Evolutionary conservation across 2,329 filamentous ascomycete genomes (phyloP).

Genomic region (Purpureocillium takamizusanense): DNA sequence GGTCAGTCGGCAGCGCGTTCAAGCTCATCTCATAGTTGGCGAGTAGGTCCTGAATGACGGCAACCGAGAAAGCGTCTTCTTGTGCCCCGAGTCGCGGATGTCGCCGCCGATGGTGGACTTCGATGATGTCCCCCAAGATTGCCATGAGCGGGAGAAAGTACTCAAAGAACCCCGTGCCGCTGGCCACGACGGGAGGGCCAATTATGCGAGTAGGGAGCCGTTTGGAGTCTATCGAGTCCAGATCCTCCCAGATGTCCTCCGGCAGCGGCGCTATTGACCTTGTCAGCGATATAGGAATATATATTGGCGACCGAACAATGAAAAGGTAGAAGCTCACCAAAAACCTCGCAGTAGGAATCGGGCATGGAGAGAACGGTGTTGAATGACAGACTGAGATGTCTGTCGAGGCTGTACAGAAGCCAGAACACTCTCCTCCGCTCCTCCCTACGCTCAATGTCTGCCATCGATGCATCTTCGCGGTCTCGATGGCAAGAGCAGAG

Average conservation of each 20-base stretch:
- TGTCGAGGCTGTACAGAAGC: slow-evolving; percentile 36
- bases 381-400: slow-evolving; percentile 37
- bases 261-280: slow-evolving; percentile 26
- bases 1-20: slow-evolving; percentile 16
- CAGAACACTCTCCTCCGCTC: slow-evolving; percentile 38
- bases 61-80: slow-evolving; percentile 23
- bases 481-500: slow-evolving; percentile 21
- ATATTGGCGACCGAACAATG: no score
- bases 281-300: no score
- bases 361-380: slow-evolving; percentile 33
- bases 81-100: slow-evolving; percentile 31
- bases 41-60: slow-evolving; percentile 25
- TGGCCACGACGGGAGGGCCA: slow-evolving; percentile 28
- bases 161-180: slow-evolving; percentile 36
- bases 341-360: slow-evolving; percentile 35
- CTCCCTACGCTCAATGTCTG: slow-evolving; percentile 31
- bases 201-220: slow-evolving; percentile 22
- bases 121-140: slow-evolving; percentile 38
- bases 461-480: slow-evolving; percentile 13
- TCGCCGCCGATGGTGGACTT: slow-evolving; percentile 32
- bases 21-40: slow-evolving; percentile 29
- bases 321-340: no score
- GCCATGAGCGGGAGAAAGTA: slow-evolving; percentile 40
- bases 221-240: slow-evolving; percentile 20
- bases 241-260: slow-evolving; percentile 29